Evolutionary conservation across 768 basidiomycete species (phyloP).

Genomic region (Pulveroboletus ravenelii): DNA sequence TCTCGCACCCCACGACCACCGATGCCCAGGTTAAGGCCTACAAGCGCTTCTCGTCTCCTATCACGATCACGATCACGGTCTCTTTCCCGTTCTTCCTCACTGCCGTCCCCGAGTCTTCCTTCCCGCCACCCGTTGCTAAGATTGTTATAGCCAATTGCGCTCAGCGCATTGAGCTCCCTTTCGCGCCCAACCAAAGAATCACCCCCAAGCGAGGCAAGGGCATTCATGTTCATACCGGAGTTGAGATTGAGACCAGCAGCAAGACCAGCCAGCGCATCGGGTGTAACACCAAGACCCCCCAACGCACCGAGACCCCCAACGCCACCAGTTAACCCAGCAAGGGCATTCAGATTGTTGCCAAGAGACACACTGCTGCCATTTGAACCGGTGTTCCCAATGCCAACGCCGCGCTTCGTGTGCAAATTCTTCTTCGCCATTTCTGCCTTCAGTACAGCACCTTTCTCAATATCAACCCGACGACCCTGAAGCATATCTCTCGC

Average conservation of each 20-base stretch:
- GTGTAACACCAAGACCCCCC: slow-evolving; percentile 24
- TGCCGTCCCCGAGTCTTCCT: slow-evolving; percentile 30
- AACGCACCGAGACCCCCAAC: slow-evolving; percentile 26
- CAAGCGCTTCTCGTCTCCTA: slow-evolving; percentile 38
- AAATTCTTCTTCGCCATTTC: slow-evolving; percentile 99
- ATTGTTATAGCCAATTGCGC: slow-evolving; percentile 42
- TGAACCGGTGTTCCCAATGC: slow-evolving; percentile 44
- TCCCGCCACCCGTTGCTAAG: slow-evolving; percentile 33
- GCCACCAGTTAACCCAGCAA: slow-evolving; percentile 22
- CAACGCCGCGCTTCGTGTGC: slow-evolving; percentile 89
- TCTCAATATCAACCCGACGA: slow-evolving; percentile 85
- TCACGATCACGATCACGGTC: slow-evolving; percentile 45
- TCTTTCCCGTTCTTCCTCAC: slow-evolving; percentile 38
- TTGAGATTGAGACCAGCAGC: slow-evolving; percentile 30
- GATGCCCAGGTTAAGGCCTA: slow-evolving; percentile 35
- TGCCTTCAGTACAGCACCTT: slow-evolving; percentile 89
- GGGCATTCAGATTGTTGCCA: slow-evolving; percentile 23
- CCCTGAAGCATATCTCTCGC: slow-evolving; percentile 89
- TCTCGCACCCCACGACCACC: slow-evolving; percentile 53
- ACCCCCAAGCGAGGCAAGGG: slow-evolving; percentile 22
- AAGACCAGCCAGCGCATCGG: slow-evolving; percentile 26
- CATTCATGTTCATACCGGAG: slow-evolving; percentile 23
- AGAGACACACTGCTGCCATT: slow-evolving; percentile 27
- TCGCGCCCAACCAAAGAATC: slow-evolving; percentile 39
- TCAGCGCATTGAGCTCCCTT: slow-evolving; percentile 43